phyloP scores from a whole-genome alignment of 805 yeast species.

The Candida succiphila region DNA sequence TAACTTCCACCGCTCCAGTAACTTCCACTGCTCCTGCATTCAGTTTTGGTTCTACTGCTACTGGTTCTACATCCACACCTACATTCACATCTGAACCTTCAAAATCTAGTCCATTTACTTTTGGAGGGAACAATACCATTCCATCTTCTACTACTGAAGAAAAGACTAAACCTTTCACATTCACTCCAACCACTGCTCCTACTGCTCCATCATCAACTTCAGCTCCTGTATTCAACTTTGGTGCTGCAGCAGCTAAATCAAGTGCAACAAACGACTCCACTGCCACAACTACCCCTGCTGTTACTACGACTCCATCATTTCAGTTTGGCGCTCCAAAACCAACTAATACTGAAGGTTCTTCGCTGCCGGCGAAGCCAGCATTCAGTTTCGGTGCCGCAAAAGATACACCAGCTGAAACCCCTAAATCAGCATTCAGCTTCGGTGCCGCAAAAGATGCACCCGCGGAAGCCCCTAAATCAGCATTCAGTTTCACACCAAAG shows the following conservation, averaged over 20 bases:
- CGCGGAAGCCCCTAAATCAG: no score
- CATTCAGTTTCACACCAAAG: no score
- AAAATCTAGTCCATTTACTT: no score
- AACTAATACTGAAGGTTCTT: slow-evolving; percentile 2
- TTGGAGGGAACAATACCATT: no score
- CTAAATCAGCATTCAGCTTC: slow-evolving; percentile 8
- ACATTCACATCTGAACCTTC: neutral
- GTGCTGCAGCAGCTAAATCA: slow-evolving; percentile 7
- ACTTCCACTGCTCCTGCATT: neutral
- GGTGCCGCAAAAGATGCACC: slow-evolving; percentile 2
- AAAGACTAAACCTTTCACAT: neutral
- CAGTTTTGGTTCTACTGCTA: slow-evolving; percentile 1
- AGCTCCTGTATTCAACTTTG: slow-evolving; percentile 18
- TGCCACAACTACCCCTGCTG: neutral
- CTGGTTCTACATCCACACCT: no score
- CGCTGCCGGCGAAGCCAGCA: slow-evolving; percentile 1
- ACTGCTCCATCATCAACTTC: neutral
- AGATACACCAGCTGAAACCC: slow-evolving; percentile 2
- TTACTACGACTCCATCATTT: slow-evolving; percentile 14
- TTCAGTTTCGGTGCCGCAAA: slow-evolving; percentile 6
- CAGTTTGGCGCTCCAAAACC: slow-evolving; percentile 12
- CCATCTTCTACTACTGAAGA: slow-evolving; percentile 6
- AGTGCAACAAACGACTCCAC: slow-evolving; percentile 1
- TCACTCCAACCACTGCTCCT: neutral
- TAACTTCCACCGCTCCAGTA: neutral